phyloP scores from a whole-genome alignment of 2,329 filamentous ascomycete species.

The Metarhizium brunneum region DNA sequence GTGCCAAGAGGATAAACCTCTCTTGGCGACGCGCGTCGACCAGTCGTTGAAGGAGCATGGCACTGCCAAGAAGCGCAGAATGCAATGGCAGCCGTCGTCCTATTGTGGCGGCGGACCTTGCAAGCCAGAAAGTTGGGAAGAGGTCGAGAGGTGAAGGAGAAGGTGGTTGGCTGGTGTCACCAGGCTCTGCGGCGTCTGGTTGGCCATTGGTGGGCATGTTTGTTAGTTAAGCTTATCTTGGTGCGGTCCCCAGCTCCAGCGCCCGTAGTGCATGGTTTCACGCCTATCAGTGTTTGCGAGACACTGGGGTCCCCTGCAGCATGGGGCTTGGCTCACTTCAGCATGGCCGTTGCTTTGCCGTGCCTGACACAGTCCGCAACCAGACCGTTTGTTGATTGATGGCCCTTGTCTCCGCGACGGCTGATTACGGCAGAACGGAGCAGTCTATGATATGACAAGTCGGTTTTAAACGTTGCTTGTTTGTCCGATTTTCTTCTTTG shows the following conservation, averaged over 20 bases:
- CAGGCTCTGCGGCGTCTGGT: no score
- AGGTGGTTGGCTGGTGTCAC: no score
- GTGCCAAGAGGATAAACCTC: not conserved
- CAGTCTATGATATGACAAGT: no score
- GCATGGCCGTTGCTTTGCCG: not conserved
- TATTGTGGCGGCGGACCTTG: not conserved
- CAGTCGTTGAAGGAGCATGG: not conserved
- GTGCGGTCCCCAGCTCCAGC: not conserved
- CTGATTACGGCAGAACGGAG: no score
- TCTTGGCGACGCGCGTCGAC: conserved; percentile 4
- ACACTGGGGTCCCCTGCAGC: not conserved
- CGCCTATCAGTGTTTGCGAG: not conserved
- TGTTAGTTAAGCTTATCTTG: not conserved
- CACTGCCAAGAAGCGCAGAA: not conserved
- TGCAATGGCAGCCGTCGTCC: not conserved
- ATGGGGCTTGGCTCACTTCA: not conserved
- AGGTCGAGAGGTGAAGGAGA: no score
- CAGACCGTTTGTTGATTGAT: no score
- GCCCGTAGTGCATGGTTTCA: not conserved
- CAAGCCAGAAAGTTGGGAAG: not conserved
- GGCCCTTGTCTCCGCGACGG: not conserved
- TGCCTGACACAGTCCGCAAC: no score
- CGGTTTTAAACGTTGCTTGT: no score
- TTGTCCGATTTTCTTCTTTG: no score
- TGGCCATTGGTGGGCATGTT: not conserved